Percentiles rank a stretch among this genome's conserved stretches.
These are phyloP conservation scores for Pseudopediastrum boryanum DNA, from an alignment of 139 green algal species.

Conservation along the genomic window DNA sequence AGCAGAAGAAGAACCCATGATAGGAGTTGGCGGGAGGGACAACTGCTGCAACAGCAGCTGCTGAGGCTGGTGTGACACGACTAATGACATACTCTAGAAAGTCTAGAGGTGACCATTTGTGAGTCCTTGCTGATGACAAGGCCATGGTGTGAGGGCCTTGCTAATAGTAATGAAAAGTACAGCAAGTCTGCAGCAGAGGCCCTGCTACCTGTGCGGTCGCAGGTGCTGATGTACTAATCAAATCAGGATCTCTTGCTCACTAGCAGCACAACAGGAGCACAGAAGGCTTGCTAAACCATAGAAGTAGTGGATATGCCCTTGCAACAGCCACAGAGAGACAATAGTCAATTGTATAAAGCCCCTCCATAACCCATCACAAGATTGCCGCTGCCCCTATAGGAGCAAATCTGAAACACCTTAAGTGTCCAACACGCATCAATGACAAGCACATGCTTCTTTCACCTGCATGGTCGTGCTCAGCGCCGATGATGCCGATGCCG, in stretches of 20 bases:
- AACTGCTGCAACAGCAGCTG: too few relatives aligned
- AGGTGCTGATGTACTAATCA: too few relatives aligned
- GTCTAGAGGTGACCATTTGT: too few relatives aligned
- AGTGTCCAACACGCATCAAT: neutral
- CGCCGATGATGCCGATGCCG: constrained; percentile 6
- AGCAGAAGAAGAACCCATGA: too few relatives aligned
- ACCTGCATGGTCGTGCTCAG: constrained; percentile 33
- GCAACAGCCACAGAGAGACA: neutral
- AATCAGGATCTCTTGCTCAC: too few relatives aligned
- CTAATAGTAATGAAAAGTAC: neutral
- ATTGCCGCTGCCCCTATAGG: neutral
- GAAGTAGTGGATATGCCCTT: neutral
- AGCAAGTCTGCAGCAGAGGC: too few relatives aligned
- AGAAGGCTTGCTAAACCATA: neutral
- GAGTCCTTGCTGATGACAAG: neutral
- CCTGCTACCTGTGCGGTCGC: too few relatives aligned
- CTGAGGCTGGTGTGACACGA: too few relatives aligned
- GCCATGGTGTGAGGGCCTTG: neutral
- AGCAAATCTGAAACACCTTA: neutral
- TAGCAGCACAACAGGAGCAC: too few relatives aligned
- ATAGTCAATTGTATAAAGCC: neutral
- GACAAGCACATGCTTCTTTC: neutral
- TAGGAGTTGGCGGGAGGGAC: too few relatives aligned
- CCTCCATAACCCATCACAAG: neutral
- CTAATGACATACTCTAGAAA: too few relatives aligned